Evolutionary conservation across 345 rosid genomes (phyloP).

Genomic region (Euclidium syriacum): DNA sequence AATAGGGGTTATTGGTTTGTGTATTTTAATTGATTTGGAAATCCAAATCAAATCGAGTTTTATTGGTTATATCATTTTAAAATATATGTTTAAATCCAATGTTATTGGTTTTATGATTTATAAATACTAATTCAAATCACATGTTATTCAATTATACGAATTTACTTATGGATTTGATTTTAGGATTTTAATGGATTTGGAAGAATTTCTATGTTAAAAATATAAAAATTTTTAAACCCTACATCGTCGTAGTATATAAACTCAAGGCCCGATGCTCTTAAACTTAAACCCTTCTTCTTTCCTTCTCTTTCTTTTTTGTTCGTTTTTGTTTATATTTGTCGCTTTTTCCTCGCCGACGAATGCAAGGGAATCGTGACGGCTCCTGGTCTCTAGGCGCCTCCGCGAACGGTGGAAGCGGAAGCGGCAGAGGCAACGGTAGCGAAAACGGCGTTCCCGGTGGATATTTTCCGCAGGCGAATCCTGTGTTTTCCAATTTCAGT

Average conservation of each 20-base stretch:
- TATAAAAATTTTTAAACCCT: too few relatives aligned
- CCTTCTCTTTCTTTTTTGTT: not conserved
- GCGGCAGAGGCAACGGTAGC: slow-evolving; percentile 14
- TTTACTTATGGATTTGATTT: too few relatives aligned
- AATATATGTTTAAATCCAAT: too few relatives aligned
- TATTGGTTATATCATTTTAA: too few relatives aligned
- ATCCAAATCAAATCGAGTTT: too few relatives aligned
- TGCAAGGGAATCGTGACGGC: slow-evolving; percentile 34
- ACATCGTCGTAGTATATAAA: not conserved
- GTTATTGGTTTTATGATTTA: too few relatives aligned
- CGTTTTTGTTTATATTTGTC: not conserved
- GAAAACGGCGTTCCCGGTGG: slow-evolving; percentile 15
- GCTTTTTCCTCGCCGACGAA: slow-evolving; percentile 9
- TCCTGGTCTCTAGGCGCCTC: slow-evolving; percentile 19
- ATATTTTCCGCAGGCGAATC: slow-evolving; percentile 19
- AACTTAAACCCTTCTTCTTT: slow-evolving; percentile 24
- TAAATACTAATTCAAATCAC: too few relatives aligned
- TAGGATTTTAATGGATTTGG: too few relatives aligned
- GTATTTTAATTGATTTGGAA: too few relatives aligned
- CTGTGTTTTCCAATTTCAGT: slow-evolving; percentile 26
- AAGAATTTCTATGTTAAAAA: too few relatives aligned
- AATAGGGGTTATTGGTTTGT: too few relatives aligned
- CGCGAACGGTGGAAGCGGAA: not conserved
- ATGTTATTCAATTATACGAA: too few relatives aligned
- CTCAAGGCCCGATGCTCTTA: not conserved